Conservation (phyloP, 306 rosid genomes). For the Cicer chorassanicum region DNA sequence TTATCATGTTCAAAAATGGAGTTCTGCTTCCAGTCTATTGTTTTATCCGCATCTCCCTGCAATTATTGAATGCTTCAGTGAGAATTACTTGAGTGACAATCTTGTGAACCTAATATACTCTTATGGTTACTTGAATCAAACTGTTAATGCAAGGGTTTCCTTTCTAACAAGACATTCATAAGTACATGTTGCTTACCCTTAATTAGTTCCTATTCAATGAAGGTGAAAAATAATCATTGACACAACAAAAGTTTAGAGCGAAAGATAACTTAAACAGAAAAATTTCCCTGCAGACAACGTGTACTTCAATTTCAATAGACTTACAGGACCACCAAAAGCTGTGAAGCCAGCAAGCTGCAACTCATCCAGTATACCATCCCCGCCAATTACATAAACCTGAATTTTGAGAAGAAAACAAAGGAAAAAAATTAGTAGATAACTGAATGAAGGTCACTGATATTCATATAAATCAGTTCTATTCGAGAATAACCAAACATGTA, state of each 20-base stretch:
- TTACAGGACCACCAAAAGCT: conserved; percentile 93
- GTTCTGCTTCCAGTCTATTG: conserved; percentile 57
- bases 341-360: conserved; percentile 85
- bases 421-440: not conserved
- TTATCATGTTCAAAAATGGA: conserved; percentile 78
- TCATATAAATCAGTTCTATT: too few relatives aligned
- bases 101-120: conserved; percentile 32
- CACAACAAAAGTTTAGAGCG: conserved; percentile 2
- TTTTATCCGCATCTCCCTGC: conserved; percentile 84
- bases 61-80: conserved; percentile 48
- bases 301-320: conserved; percentile 39
- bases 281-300: not conserved
- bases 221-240: conserved; percentile 34
- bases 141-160: conserved; percentile 21
- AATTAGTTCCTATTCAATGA: not conserved
- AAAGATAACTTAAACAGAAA: conserved; percentile 8
- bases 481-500: too few relatives aligned
- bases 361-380: conserved; percentile 87
- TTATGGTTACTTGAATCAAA: conserved; percentile 25
- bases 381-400: conserved; percentile 92
- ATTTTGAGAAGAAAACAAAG: conserved; percentile 29
- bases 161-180: conserved; percentile 19
- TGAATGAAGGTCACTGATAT: not conserved
- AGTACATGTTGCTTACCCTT: not conserved
- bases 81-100: conserved; percentile 38